Conservation (phyloP, 257 asterid species). For the Buddleja alternifolia region DNA sequence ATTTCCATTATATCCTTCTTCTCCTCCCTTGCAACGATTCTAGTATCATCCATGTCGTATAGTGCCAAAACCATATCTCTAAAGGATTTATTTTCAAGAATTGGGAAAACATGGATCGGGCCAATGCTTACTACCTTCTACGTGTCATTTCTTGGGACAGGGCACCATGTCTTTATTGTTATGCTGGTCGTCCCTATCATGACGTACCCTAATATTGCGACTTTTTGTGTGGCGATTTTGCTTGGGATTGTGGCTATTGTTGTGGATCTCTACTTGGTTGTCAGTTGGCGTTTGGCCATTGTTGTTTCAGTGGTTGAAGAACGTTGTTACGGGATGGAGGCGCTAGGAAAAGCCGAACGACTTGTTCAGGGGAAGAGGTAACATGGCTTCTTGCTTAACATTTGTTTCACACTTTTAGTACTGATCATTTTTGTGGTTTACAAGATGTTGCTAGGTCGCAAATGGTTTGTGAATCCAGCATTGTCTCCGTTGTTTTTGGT, state of each 20-base stretch:
- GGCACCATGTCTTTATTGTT: constrained; percentile 29
- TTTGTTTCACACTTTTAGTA: constrained; percentile 18
- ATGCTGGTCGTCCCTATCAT: constrained; percentile 22
- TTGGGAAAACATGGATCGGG: constrained; percentile 37
- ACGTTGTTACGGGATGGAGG: constrained; percentile 43
- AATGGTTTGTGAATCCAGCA: neutral
- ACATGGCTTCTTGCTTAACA: constrained; percentile 47
- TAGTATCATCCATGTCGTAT: constrained; percentile 41
- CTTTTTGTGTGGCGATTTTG: constrained; percentile 15
- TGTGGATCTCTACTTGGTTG: constrained; percentile 34
- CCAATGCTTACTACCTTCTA: constrained; percentile 48
- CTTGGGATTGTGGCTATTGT: constrained; percentile 23
- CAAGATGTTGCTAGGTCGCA: constrained; percentile 12
- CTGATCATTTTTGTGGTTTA: constrained; percentile 22
- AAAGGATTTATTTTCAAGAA: constrained; percentile 31
- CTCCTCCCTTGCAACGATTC: constrained; percentile 36
- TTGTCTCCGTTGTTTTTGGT: constrained; percentile 18
- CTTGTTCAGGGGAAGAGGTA: constrained; percentile 48
- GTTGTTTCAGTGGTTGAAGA: constrained; percentile 55
- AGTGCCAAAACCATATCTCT: constrained; percentile 21
- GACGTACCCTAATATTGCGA: constrained; percentile 6
- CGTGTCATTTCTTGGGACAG: constrained; percentile 27
- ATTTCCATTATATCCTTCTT: constrained; percentile 35
- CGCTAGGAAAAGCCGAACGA: constrained; percentile 47
- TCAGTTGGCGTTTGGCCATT: constrained; percentile 43